Percentiles rank a stretch among this genome's conserved stretches.
These are phyloP conservation scores for Globisporangium rhizosaccharum DNA, from an alignment of 352 stramenopile species.

Conservation along the genomic window DNA sequence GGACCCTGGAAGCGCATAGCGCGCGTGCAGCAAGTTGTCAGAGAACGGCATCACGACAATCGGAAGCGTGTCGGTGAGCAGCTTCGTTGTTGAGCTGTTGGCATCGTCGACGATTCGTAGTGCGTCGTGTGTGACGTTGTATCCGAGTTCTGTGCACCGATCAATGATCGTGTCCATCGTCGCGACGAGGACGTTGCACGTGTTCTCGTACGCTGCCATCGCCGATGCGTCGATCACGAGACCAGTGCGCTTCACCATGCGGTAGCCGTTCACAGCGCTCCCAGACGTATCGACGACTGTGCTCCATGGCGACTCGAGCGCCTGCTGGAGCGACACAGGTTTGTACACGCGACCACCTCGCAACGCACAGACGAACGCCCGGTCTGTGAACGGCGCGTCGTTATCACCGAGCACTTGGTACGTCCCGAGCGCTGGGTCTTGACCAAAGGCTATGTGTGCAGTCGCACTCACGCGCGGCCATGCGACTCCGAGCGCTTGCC, in stretches of 20 bases:
- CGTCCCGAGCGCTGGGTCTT: too few species aligned
- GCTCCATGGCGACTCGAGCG: too few species aligned
- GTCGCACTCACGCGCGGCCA: too few species aligned
- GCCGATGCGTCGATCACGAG: not conserved
- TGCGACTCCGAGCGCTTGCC: too few species aligned
- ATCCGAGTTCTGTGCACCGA: conserved; percentile 18
- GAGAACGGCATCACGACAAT: conserved; percentile 29
- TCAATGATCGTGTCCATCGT: conserved; percentile 16
- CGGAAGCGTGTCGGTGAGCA: conserved; percentile 18
- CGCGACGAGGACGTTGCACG: conserved; percentile 14
- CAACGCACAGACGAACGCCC: too few species aligned
- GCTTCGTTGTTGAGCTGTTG: conserved; percentile 1
- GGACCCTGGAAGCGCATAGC: conserved; percentile 15
- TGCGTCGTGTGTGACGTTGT: conserved; percentile 18
- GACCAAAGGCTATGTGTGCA: too few species aligned
- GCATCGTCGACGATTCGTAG: conserved; percentile 18
- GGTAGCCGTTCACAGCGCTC: conserved; percentile 1
- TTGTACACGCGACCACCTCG: too few species aligned
- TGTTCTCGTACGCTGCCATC: conserved; percentile 10
- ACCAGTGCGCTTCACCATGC: not conserved
- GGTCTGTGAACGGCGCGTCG: too few species aligned
- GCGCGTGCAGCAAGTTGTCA: conserved; percentile 17
- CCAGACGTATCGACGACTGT: conserved; percentile 28
- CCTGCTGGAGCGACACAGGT: too few species aligned
- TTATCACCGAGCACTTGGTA: too few species aligned